phyloP scores from a whole-genome alignment of 306 rosid genomes.

The Medicago ruthenica region DNA sequence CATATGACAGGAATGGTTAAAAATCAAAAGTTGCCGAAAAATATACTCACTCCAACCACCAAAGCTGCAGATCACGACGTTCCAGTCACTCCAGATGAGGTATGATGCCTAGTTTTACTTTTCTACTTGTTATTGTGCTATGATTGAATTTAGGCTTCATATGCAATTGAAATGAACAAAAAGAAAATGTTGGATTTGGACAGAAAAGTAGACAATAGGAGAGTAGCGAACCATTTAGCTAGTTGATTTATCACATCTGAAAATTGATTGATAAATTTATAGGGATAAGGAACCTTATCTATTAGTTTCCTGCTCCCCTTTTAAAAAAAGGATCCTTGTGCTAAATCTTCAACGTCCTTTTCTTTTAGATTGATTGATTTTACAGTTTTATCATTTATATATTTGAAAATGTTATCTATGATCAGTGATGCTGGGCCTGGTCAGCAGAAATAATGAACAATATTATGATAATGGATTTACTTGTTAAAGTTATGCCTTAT shows the following conservation, averaged over 20 bases:
- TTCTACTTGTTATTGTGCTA: slow-evolving; percentile 16
- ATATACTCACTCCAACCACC: slow-evolving; percentile 94
- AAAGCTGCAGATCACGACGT: slow-evolving; percentile 92
- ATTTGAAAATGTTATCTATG: slow-evolving; percentile 23
- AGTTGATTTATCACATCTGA: neutral
- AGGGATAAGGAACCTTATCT: neutral
- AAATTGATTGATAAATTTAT: slow-evolving; percentile 26
- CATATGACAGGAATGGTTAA: slow-evolving; percentile 71
- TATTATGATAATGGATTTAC: no score
- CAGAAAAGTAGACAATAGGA: neutral
- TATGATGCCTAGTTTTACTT: slow-evolving; percentile 35
- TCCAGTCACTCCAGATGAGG: slow-evolving; percentile 95
- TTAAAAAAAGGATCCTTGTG: neutral
- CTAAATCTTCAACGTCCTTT: neutral
- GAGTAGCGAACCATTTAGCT: slow-evolving; percentile 5
- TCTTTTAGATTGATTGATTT: slow-evolving; percentile 2
- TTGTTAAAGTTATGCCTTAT: no score
- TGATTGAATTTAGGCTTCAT: slow-evolving; percentile 18
- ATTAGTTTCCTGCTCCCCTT: neutral
- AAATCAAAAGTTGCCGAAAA: slow-evolving; percentile 77
- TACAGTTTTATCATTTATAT: slow-evolving; percentile 12
- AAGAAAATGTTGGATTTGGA: slow-evolving; percentile 5
- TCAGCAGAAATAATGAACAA: neutral
- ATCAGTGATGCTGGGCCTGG: neutral
- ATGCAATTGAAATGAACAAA: slow-evolving; percentile 5